Conservation (phyloP, 1,284 basidiomycete genomes). For the Ganoderma resinaceum region DNA sequence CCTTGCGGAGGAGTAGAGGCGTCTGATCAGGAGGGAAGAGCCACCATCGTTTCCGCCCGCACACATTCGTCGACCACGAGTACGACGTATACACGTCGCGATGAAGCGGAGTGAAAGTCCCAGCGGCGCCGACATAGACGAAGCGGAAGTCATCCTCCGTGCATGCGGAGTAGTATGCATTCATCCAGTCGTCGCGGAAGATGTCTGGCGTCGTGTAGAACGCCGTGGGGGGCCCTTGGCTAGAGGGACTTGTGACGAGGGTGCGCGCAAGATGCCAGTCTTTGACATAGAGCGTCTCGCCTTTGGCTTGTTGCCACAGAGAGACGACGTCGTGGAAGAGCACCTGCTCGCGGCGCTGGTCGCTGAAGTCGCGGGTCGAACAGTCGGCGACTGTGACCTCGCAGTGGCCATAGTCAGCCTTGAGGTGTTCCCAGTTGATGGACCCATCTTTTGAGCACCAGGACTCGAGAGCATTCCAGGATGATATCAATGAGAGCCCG, state of each 20-base stretch:
- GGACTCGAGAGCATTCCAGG: constrained; percentile 32
- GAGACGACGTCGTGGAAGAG: constrained; percentile 36
- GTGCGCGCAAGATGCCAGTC: constrained; percentile 42
- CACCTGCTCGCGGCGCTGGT: constrained; percentile 35
- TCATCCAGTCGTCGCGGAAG: constrained; percentile 45
- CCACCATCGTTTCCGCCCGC: constrained; percentile 43
- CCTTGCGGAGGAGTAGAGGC: constrained; percentile 33
- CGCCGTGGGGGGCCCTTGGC: not conserved
- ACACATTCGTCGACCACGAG: constrained; percentile 44
- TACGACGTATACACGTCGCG: constrained; percentile 44
- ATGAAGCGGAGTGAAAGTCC: constrained; percentile 42
- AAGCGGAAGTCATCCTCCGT: constrained; percentile 43
- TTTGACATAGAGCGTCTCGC: constrained; percentile 39
- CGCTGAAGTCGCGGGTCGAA: constrained; percentile 37
- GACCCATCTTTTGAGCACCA: constrained; percentile 1
- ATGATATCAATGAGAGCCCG: constrained; percentile 30
- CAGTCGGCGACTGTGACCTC: constrained; percentile 40
- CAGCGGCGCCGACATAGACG: constrained; percentile 40
- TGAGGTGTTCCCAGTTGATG: constrained; percentile 37
- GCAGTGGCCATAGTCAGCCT: constrained; percentile 30
- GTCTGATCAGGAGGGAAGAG: constrained; percentile 41
- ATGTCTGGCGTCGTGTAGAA: constrained; percentile 41
- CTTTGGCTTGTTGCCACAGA: constrained; percentile 33
- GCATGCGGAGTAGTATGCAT: constrained; percentile 39
- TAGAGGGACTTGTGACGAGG: not conserved